Conservation (phyloP, 2,329 filamentous ascomycete genomes). For the Diaporthe helianthi region DNA sequence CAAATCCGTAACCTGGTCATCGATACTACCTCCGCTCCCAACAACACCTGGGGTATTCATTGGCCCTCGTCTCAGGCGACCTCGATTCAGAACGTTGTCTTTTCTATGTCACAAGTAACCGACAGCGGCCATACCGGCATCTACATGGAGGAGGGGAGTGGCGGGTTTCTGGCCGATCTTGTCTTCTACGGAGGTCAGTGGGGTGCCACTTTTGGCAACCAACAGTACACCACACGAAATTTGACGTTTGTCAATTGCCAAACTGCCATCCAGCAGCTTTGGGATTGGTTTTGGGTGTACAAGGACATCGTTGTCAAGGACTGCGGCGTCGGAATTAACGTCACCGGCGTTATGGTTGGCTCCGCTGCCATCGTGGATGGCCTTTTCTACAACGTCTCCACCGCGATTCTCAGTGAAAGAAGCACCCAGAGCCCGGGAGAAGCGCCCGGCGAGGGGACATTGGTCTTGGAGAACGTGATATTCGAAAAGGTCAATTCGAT, state of each 20-base stretch:
- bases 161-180: slow-evolving; percentile 73
- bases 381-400: slow-evolving; percentile 68
- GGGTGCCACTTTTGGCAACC: slow-evolving; percentile 65
- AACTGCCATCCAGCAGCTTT: slow-evolving; percentile 73
- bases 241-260: slow-evolving; percentile 69
- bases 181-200: slow-evolving; percentile 74
- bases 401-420: slow-evolving; percentile 71
- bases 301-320: slow-evolving; percentile 69
- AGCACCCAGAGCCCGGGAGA: slow-evolving; percentile 40
- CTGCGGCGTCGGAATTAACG: slow-evolving; percentile 70
- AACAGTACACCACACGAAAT: slow-evolving; percentile 75
- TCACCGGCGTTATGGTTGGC: slow-evolving; percentile 70
- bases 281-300: slow-evolving; percentile 80
- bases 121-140: slow-evolving; percentile 63
- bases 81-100: slow-evolving; percentile 64
- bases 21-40: slow-evolving; percentile 60
- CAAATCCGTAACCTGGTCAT: slow-evolving; percentile 65
- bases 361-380: slow-evolving; percentile 80
- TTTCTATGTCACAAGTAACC: slow-evolving; percentile 54
- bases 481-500: slow-evolving; percentile 47
- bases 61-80: slow-evolving; percentile 75
- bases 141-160: slow-evolving; percentile 69
- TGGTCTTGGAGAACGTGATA: slow-evolving; percentile 56
- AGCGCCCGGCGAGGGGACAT: slow-evolving; percentile 49
- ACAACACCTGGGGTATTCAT: slow-evolving; percentile 59